A percentile compares a stretch with the other conserved stretches of the same genome.
Conservation (phyloP, 306 rosid genomes). For the Casuarina cunninghamiana region DNA sequence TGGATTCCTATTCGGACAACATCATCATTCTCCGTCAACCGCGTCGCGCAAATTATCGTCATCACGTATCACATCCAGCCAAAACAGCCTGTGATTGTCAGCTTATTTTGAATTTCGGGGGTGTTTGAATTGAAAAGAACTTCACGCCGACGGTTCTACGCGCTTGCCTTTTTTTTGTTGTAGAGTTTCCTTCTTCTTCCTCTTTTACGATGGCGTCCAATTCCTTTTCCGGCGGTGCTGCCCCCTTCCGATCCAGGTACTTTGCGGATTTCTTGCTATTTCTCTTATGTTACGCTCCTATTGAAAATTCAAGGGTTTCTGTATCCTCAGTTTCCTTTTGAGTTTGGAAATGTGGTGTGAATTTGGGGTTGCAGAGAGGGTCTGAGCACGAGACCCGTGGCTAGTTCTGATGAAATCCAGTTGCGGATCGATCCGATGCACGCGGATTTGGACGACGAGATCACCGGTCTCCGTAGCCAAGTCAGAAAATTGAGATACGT, state of each 20-base stretch:
- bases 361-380: conserved; percentile 59
- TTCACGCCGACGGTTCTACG: background rate
- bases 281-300: background rate
- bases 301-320: background rate
- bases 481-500: conserved; percentile 77
- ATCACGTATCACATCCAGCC: background rate
- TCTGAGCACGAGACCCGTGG: conserved; percentile 72
- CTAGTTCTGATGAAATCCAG: conserved; percentile 80
- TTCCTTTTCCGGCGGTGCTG: conserved; percentile 53
- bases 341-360: background rate
- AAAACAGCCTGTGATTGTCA: background rate
- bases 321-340: background rate
- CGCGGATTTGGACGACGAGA: conserved; percentile 71
- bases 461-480: conserved; percentile 82
- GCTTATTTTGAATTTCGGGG: background rate
- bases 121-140: background rate
- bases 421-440: conserved; percentile 79
- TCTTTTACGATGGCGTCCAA: conserved; percentile 55
- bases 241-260: conserved; percentile 70
- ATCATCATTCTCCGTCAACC: background rate
- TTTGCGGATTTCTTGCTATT: background rate
- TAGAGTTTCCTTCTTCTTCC: conserved; percentile 15
- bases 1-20: conserved; percentile 1
- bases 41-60: background rate
- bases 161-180: background rate